Conservation (phyloP, 2,329 filamentous ascomycete genomes). For the Torrubiellomyces zombiae region DNA sequence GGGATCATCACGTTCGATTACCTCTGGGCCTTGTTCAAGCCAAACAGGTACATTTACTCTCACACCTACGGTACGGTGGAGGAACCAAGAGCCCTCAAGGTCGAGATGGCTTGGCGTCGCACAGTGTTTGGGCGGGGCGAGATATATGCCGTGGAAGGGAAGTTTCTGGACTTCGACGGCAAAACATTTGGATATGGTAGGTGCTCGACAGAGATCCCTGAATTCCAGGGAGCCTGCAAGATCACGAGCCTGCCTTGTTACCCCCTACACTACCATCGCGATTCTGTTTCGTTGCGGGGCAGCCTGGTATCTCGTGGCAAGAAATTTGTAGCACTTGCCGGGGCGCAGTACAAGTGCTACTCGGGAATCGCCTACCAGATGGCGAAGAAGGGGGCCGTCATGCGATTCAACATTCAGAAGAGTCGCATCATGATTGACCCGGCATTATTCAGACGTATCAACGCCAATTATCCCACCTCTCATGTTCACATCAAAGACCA, state of each 20-base stretch:
- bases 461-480: constrained; percentile 71
- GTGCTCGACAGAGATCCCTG: constrained; percentile 49
- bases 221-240: constrained; percentile 67
- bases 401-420: constrained; percentile 74
- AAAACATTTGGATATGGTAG: constrained; percentile 67
- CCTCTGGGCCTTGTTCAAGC: constrained; percentile 79
- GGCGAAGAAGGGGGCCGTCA: constrained; percentile 44
- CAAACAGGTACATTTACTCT: constrained; percentile 63
- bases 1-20: constrained; percentile 81
- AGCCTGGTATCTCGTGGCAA: constrained; percentile 66
- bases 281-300: constrained; percentile 45
- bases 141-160: constrained; percentile 62
- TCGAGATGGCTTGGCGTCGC: constrained; percentile 59
- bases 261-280: constrained; percentile 64
- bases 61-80: constrained; percentile 62
- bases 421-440: constrained; percentile 81
- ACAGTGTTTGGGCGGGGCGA: constrained; percentile 52
- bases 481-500: constrained; percentile 55
- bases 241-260: constrained; percentile 66
- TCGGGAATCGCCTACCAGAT: constrained; percentile 77
- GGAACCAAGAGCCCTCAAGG: constrained; percentile 67
- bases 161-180: constrained; percentile 77
- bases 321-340: constrained; percentile 66
- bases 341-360: constrained; percentile 69
- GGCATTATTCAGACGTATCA: constrained; percentile 64